Base-by-base conservation (phyloP, 352 stramenopile genomes). In the Globisporangium orthogonon region DNA sequence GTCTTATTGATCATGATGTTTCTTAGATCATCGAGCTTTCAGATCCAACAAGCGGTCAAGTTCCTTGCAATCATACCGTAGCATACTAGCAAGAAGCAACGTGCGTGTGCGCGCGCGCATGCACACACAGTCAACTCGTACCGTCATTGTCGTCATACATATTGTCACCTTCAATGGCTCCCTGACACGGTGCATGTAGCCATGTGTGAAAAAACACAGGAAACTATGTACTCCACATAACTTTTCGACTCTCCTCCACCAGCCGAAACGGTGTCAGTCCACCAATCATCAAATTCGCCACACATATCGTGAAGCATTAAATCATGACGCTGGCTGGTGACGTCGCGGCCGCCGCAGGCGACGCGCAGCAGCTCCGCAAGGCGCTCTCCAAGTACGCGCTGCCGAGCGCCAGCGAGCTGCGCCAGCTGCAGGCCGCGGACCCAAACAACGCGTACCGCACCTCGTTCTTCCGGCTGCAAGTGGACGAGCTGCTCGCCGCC, bases 321-420 rank as follows among this genome's bases (percentile, higher is more conserved):
- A 23, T 23, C 23, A 23, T 23, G 23, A 23, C 23, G 23, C 23
- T 23, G 23, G 52, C 40, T 10, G 23, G 2, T 9, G n/a, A 6
- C 49, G 49, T 30, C 31, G 31, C 46, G 50, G 60, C 53, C 47
- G 54, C 28, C 52, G n/a, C 59, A 28, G 14, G 46, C 47, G 47
- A 52, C 45, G 48, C 64, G 60, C 70, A 78, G 56, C 69, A 89
- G 57, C 65, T 92, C 58, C 83, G 81, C 58, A 86, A 89, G 69
- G 67, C 69, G 64, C 72, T 90, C 39, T 88, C 78, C 68, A 91
- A 91, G 74, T 97, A 96, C 56, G 89, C 91, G 56, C 76, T 97
- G 48, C 91, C 91, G 9, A 96, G 81, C 56, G 78, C 81, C 51
- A 86, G 86, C 45, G 87, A 95, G 65, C 67, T 92, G 63, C 69